Evolutionary conservation across 75 land plant genomes (phyloP).

Genomic region (Pinus tabuliformis): DNA sequence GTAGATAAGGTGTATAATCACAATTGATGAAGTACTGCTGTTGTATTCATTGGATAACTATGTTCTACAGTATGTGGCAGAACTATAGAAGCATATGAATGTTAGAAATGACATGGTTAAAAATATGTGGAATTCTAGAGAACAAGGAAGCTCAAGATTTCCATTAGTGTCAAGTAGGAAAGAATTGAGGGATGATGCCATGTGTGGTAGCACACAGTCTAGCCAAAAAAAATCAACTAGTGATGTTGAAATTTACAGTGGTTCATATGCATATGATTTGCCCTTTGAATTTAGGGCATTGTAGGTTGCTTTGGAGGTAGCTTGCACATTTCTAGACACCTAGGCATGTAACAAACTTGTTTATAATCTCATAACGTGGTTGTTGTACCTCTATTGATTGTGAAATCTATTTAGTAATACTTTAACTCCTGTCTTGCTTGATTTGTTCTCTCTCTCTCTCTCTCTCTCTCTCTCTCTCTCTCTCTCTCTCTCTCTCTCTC

Average conservation of each 20-base stretch:
- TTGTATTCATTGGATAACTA: constrained; percentile 85
- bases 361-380: not conserved
- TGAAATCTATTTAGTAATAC: not conserved
- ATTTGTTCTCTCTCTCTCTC: too few relatives aligned
- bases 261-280: constrained; percentile 70
- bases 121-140: constrained; percentile 33
- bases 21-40: constrained; percentile 90
- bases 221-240: constrained; percentile 23
- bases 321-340: too few relatives aligned
- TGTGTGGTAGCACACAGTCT: not conserved
- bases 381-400: not conserved
- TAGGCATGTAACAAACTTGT: constrained; percentile 50
- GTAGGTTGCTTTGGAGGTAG: too few relatives aligned
- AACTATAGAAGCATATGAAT: constrained; percentile 69
- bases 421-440: too few relatives aligned
- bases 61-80: constrained; percentile 86
- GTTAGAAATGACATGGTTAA: constrained; percentile 14
- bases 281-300: too few relatives aligned
- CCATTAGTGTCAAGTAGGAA: too few relatives aligned
- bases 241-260: constrained; percentile 49
- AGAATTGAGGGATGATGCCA: constrained; percentile 3
- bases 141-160: too few relatives aligned
- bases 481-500: too few relatives aligned
- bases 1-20: constrained; percentile 95
- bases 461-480: not conserved